phyloP scores from a whole-genome alignment of 1,284 basidiomycete species.

The Naganishia liquefaciens region DNA sequence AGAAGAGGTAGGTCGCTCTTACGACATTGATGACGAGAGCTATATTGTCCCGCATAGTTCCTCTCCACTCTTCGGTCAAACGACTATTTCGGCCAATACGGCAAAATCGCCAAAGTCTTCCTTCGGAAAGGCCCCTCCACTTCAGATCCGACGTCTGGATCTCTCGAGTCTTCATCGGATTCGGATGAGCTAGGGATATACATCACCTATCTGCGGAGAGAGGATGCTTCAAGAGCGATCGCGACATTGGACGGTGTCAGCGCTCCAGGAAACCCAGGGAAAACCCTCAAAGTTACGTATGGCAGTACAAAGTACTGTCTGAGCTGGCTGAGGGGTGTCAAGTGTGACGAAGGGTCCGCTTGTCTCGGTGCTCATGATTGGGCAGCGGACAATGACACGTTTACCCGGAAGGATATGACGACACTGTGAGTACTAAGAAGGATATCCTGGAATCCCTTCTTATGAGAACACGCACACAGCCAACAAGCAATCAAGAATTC shows the following conservation, averaged over 20 bases:
- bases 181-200: conserved; percentile 86
- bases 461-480: neutral
- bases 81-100: conserved; percentile 98
- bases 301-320: conserved; percentile 99
- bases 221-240: conserved; percentile 93
- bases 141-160: conserved; percentile 63
- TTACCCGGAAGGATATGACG: conserved; percentile 87
- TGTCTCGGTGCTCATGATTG: conserved; percentile 97
- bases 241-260: conserved; percentile 87
- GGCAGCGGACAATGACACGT: conserved; percentile 97
- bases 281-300: conserved; percentile 87
- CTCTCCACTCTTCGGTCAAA: conserved; percentile 90
- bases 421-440: conserved; percentile 65
- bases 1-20: conserved; percentile 72
- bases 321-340: conserved; percentile 82
- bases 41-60: conserved; percentile 61
- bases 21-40: neutral
- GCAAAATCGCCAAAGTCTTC: conserved; percentile 94
- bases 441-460: neutral
- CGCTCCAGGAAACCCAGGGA: conserved; percentile 62
- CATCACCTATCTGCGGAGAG: conserved; percentile 91
- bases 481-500: conserved; percentile 41
- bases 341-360: conserved; percentile 72
- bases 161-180: conserved; percentile 65
- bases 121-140: conserved; percentile 66